Conservation (phyloP, 495 filamentous ascomycete genomes). For the Astrothelium macrocarpum region DNA sequence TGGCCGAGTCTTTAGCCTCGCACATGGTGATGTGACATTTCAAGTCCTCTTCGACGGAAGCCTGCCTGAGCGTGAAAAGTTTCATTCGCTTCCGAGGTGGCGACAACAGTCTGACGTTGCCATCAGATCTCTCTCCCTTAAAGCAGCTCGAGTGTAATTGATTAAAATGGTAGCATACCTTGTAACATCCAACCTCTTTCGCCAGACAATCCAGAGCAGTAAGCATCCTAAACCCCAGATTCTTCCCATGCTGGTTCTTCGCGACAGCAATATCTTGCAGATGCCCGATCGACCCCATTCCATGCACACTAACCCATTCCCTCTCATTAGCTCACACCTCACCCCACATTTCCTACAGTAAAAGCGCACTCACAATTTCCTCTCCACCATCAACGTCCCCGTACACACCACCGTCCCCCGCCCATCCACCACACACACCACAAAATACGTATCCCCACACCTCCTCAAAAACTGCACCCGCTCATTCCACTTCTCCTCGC, state of each 20-base stretch:
- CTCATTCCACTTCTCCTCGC: slow-evolving; percentile 10
- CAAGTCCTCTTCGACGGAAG: neutral
- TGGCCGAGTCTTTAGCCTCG: neutral
- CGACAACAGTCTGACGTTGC: neutral
- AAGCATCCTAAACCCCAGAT: slow-evolving; percentile 9
- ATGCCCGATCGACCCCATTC: slow-evolving; percentile 8
- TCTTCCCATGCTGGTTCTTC: slow-evolving; percentile 10
- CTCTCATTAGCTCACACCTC: neutral
- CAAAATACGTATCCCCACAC: slow-evolving; percentile 4
- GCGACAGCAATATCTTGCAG: slow-evolving; percentile 9
- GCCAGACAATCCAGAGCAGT: slow-evolving; percentile 3
- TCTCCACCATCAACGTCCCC: slow-evolving; percentile 11
- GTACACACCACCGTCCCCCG: neutral
- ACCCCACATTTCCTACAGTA: neutral
- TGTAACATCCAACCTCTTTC: slow-evolving; percentile 7
- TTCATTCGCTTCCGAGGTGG: slow-evolving; percentile 8
- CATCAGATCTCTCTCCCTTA: neutral
- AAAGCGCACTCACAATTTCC: slow-evolving; percentile 6
- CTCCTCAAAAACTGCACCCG: neutral
- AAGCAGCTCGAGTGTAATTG: neutral
- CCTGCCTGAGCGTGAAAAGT: slow-evolving; percentile 6
- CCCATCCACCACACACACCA: neutral
- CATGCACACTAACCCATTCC: neutral
- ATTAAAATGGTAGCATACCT: neutral
- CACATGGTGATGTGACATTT: neutral